Percentiles rank a stretch among this genome's conserved stretches.
These are phyloP conservation scores for Colletotrichum falcatum DNA, from an alignment of 2,329 filamentous ascomycete species.

Conservation along the genomic window DNA sequence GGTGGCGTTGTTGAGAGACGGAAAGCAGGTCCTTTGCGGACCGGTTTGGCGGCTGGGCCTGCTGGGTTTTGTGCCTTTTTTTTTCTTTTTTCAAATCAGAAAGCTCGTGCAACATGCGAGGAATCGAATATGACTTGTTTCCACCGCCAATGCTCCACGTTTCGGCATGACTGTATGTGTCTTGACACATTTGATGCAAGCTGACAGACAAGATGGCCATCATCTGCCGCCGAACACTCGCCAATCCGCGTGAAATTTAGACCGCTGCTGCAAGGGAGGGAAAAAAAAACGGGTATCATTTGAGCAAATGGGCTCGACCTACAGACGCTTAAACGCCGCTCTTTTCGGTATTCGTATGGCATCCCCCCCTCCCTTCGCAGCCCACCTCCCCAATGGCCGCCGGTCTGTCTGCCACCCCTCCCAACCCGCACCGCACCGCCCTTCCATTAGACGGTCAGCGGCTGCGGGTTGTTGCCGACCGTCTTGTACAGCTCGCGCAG, in stretches of 20 bases:
- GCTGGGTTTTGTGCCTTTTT: neutral
- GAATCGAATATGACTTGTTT: neutral
- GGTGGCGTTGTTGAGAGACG: neutral
- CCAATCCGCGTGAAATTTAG: neutral
- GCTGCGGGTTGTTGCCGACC: constrained; percentile 67
- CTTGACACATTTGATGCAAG: neutral
- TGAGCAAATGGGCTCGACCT: neutral
- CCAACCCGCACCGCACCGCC: too few species aligned
- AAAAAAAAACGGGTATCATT: constrained; percentile 31
- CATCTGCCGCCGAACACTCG: neutral
- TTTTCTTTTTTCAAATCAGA: neutral
- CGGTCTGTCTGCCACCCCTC: too few species aligned
- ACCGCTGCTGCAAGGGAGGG: neutral
- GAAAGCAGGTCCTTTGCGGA: neutral
- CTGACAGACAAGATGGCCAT: neutral
- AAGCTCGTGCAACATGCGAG: neutral
- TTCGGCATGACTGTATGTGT: too few species aligned
- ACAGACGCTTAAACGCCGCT: constrained; percentile 28
- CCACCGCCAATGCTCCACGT: too few species aligned
- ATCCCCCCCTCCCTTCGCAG: too few species aligned
- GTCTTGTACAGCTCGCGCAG: constrained; percentile 73
- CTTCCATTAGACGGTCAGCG: constrained; percentile 30
- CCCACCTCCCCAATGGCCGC: too few species aligned
- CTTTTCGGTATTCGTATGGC: neutral
- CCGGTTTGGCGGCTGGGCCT: neutral